Evolutionary conservation across 2,329 filamentous ascomycete genomes (phyloP).

Genomic region (Amylocarpus encephaloides): DNA sequence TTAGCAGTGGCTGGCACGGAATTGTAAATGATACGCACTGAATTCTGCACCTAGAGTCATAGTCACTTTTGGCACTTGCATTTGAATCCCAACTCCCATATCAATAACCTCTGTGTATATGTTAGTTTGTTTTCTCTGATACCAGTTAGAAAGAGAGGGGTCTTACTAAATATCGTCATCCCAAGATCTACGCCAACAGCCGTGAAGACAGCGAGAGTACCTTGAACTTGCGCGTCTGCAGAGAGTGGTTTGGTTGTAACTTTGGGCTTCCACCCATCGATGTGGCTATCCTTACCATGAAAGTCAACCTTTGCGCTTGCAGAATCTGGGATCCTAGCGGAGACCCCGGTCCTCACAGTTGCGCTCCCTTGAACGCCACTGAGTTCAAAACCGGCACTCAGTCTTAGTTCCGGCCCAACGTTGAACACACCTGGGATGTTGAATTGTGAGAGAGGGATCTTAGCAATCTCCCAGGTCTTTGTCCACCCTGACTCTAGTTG

Average conservation of each 20-base stretch:
- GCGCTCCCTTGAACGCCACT: constrained; percentile 2
- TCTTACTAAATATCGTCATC: not conserved
- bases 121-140: not conserved
- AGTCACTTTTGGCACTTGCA: constrained; percentile 5
- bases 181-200: constrained; percentile 1
- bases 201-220: not conserved
- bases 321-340: not conserved
- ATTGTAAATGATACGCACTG: not conserved
- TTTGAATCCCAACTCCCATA: constrained; percentile 1
- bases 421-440: constrained; percentile 2
- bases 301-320: constrained; percentile 2
- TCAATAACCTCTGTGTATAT: not conserved
- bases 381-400: constrained; percentile 6
- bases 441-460: not conserved
- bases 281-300: not conserved
- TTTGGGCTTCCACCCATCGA: constrained; percentile 7
- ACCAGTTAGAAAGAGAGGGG: no score
- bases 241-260: not conserved
- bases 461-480: not conserved
- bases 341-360: not conserved
- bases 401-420: constrained; percentile 1
- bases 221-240: constrained; percentile 4
- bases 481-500: not conserved
- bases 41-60: constrained; percentile 4
- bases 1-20: not conserved